Percentiles rank a stretch among this genome's conserved stretches.
phyloP scores from a whole-genome alignment of 2,329 filamentous ascomycete genomes.

The Pseudonectria foliicola region DNA sequence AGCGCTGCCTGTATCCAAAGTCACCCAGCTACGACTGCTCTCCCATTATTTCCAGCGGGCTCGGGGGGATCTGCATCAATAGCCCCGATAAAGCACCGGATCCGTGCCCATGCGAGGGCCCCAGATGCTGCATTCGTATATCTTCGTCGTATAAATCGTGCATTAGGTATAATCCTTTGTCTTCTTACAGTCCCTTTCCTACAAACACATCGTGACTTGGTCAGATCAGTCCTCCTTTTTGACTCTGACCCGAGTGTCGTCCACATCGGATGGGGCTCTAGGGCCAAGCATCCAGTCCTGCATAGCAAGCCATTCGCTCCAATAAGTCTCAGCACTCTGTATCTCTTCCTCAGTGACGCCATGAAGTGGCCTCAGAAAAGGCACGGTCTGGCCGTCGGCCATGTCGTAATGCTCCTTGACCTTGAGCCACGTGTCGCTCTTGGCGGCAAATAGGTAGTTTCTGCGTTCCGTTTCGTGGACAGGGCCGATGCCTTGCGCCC shows the following conservation, averaged over 20 bases:
- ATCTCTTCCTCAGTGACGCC: conserved; percentile 74
- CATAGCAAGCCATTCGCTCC: conserved; percentile 95
- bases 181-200: not conserved
- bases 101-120: no score
- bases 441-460: conserved; percentile 93
- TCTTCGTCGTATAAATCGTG: no score
- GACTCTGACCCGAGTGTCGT: conserved; percentile 21
- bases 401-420: conserved; percentile 92
- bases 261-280: conserved; percentile 48
- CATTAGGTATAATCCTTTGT: not conserved
- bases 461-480: conserved; percentile 83
- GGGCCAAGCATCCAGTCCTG: conserved; percentile 98
- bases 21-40: no score
- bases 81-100: no score
- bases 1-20: no score
- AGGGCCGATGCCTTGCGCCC: conserved; percentile 69
- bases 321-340: conserved; percentile 70
- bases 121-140: no score
- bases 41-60: no score
- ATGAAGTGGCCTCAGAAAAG: conserved; percentile 79
- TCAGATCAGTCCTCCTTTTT: conserved; percentile 23
- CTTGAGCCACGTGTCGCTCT: conserved; percentile 81
- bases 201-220: not conserved
- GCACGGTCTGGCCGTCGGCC: conserved; percentile 71
- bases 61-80: no score